These are phyloP conservation scores for Trichoderma koningii DNA, from an alignment of 2,329 filamentous ascomycete species.

Conservation along the genomic window DNA sequence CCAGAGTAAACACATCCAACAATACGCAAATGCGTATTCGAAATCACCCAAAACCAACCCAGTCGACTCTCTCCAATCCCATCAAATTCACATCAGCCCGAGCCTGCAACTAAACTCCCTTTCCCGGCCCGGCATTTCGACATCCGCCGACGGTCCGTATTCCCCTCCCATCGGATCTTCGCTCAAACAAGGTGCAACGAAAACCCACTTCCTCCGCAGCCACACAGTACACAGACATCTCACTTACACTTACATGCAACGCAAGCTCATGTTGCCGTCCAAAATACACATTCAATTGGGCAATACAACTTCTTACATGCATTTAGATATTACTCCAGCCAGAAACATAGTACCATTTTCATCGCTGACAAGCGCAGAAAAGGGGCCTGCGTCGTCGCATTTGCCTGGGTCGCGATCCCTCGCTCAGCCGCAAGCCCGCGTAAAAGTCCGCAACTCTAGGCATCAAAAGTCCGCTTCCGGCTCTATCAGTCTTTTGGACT, in stretches of 20 bases:
- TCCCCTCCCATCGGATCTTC: slow-evolving; percentile 6
- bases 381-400: not conserved
- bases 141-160: slow-evolving; percentile 22
- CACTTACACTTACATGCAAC: not conserved
- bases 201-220: not conserved
- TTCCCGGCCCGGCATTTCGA: not conserved
- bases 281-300: not conserved
- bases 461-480: slow-evolving; percentile 7
- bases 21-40: no score
- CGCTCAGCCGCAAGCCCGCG: not conserved
- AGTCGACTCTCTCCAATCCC: no score
- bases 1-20: no score
- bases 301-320: not conserved
- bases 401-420: not conserved
- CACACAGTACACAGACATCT: not conserved
- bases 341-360: no score
- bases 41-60: no score
- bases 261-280: not conserved
- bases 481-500: not conserved
- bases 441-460: slow-evolving; percentile 6
- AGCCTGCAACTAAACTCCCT: not conserved
- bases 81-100: no score
- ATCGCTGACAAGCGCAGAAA: no score
- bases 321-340: no score
- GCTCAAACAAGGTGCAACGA: no score